These are phyloP conservation scores for Rhodotorula sp. DNA, from an alignment of 1,284 basidiomycete species.

Conservation along the genomic window DNA sequence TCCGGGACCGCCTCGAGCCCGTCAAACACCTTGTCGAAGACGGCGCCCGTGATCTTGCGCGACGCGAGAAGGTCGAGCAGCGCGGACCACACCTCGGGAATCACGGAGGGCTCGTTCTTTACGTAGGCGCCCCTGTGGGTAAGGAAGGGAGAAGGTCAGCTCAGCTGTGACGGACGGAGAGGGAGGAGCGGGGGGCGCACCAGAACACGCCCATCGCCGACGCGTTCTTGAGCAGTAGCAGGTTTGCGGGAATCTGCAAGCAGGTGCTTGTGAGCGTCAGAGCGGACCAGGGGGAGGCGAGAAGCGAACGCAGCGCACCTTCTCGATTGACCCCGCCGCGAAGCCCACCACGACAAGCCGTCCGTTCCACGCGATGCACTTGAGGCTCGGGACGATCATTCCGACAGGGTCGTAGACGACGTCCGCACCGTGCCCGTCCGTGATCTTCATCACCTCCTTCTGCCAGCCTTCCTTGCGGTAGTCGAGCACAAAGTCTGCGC, in stretches of 20 bases:
- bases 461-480: constrained; percentile 52
- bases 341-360: constrained; percentile 83
- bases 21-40: constrained; percentile 69
- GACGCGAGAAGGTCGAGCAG: constrained; percentile 71
- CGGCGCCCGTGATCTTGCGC: constrained; percentile 68
- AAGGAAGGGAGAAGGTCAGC: neutral
- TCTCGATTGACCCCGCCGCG: constrained; percentile 83
- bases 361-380: constrained; percentile 93
- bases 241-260: constrained; percentile 74
- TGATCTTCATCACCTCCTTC: constrained; percentile 63
- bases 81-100: constrained; percentile 70
- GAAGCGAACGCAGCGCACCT: too few species aligned
- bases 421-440: constrained; percentile 74
- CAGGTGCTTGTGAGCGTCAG: neutral
- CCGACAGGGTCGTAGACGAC: constrained; percentile 85
- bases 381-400: constrained; percentile 65
- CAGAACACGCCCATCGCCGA: constrained; percentile 79
- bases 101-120: constrained; percentile 67
- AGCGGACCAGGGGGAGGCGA: too few species aligned
- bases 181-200: constrained; percentile 53
- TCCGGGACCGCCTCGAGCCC: constrained; percentile 69
- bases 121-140: constrained; percentile 50
- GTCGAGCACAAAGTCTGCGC: constrained; percentile 54
- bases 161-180: too few species aligned
- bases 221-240: constrained; percentile 84